Base-by-base conservation (phyloP, 2,329 filamentous ascomycete genomes). In the Fusarium sororula region DNA sequence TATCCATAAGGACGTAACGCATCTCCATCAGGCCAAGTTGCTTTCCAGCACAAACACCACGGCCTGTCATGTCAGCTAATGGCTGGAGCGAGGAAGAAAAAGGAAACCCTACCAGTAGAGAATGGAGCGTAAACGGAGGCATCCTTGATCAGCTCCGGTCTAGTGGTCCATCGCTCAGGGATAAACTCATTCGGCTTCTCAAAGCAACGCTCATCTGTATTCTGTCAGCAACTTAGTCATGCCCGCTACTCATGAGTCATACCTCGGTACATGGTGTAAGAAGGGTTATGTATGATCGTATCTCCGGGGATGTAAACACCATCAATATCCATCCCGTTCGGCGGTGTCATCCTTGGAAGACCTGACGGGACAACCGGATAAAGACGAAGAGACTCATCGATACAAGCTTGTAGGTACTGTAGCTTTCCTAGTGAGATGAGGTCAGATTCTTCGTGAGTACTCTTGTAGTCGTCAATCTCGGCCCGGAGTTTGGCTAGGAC, bases 21-120 rank as follows among this genome's bases (percentile, higher is more conserved):
- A 75, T 68, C 17, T 75, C 73, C 73, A 75, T 75, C 0, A 75
- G 18, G 1, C 62, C 73, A 7, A 75, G n/a, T 11, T 75, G 73
- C 6, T 75, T 75, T n/a, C 73, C 73, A 17, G 60, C 73, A 9
- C 73, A 75, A 2, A 70, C 63, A 3, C 65, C 71, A 4, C 72
- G 73, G 0, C 72, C 72, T 75, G 1, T 12, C 1, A 7, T 22
- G 5, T 69, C 8, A 69, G 44, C 10, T 15, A 35, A 35, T 35
- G 32, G 6, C 14, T 35, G 1, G 32, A 15, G 32, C 14, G 2
- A 35, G 32, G 14, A 15, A 7, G 14, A 15, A 15, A 15, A 15
- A 15, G 14, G 6, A 15, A 15, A 7, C 32, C 32, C 14, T 35
- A 71, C 73, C 73, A 18, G 48, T 55, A 1, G 60, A 60, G 14